A percentile compares a stretch with the other conserved stretches of the same genome.
These are phyloP conservation scores for Aspergillus puulaauensis DNA, from an alignment of 2,329 filamentous ascomycete species.

Conservation along the genomic window DNA sequence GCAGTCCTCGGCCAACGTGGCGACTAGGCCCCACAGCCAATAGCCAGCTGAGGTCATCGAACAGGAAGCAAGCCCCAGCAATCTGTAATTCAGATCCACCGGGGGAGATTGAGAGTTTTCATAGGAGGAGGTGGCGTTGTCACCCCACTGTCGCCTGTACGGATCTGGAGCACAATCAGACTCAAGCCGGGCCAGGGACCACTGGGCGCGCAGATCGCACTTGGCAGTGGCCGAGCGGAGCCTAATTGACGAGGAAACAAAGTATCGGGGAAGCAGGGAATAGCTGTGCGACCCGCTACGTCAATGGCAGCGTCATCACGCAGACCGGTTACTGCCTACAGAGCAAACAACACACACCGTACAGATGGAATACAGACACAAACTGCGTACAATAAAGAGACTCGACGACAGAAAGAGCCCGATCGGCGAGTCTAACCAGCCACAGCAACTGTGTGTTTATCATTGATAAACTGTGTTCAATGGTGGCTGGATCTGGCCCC, in stretches of 20 bases:
- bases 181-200: not conserved
- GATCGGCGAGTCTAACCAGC: not conserved
- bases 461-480: not conserved
- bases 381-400: too few species aligned
- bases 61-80: not conserved
- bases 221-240: not conserved
- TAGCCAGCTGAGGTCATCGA: not conserved
- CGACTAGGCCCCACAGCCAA: not conserved
- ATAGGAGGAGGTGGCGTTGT: too few species aligned
- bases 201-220: not conserved
- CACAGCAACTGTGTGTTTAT: not conserved
- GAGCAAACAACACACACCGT: too few species aligned
- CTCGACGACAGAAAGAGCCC: not conserved
- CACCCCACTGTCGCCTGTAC: too few species aligned
- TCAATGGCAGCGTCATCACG: not conserved
- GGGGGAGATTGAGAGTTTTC: not conserved
- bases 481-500: not conserved
- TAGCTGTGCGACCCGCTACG: not conserved
- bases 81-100: not conserved
- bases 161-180: not conserved
- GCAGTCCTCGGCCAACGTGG: not conserved
- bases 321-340: not conserved
- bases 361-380: too few species aligned
- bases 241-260: not conserved
- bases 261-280: not conserved